These are phyloP conservation scores for Paramyrothecium sp. DNA, from an alignment of 2,329 filamentous ascomycete genomes.

Conservation along the genomic window DNA sequence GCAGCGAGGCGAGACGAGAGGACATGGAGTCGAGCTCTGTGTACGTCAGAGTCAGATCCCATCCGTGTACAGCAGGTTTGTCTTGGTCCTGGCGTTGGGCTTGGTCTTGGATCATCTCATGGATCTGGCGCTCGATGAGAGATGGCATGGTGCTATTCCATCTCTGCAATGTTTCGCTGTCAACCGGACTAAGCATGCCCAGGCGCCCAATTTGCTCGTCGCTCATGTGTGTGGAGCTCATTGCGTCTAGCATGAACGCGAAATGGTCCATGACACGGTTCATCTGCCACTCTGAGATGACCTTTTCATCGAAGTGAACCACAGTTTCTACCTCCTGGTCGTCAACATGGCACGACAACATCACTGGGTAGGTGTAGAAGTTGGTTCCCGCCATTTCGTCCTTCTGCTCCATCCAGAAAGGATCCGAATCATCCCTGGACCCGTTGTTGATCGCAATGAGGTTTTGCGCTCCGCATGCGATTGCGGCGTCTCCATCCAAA, in stretches of 20 bases:
- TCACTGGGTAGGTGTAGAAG: conserved; percentile 20
- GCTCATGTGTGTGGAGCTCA: not conserved
- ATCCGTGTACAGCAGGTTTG: conserved; percentile 34
- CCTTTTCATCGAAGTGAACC: conserved; percentile 14
- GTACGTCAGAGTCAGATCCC: conserved; percentile 41
- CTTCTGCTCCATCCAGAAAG: conserved; percentile 14
- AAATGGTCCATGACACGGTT: conserved; percentile 16
- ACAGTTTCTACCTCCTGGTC: conserved; percentile 14
- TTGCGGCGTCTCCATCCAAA: conserved; percentile 8
- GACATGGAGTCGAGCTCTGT: conserved; percentile 33
- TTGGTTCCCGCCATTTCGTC: conserved; percentile 20
- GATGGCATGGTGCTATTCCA: conserved; percentile 34
- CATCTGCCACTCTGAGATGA: conserved; percentile 10
- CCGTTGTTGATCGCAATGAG: conserved; percentile 18
- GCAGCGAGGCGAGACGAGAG: conserved; percentile 28
- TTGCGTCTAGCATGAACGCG: conserved; percentile 5
- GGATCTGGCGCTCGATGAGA: conserved; percentile 33
- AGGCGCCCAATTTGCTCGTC: conserved; percentile 7
- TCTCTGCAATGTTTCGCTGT: conserved; percentile 32
- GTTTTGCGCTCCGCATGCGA: conserved; percentile 17
- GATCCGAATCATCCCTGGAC: not conserved
- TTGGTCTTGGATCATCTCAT: conserved; percentile 35
- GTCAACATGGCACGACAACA: conserved; percentile 17
- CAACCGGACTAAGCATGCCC: conserved; percentile 7
- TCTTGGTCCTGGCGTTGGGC: conserved; percentile 18